Conservation (phyloP, 108 stramenopile species). For the Nitzschia palea region DNA sequence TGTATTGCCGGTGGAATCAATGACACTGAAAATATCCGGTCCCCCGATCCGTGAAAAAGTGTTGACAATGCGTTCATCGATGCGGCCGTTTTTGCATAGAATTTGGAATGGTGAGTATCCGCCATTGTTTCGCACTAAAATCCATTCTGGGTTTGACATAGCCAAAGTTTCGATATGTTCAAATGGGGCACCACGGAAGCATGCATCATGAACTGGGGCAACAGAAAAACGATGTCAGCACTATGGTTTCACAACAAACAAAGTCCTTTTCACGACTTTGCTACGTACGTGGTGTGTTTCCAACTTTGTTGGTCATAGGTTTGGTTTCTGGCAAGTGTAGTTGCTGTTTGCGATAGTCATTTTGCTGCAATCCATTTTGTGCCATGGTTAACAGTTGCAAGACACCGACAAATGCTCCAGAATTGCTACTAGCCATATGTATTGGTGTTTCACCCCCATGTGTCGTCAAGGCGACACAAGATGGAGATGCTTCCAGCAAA, state of each 20-base stretch:
- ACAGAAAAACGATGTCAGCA: neutral
- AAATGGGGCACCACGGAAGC: constrained; percentile 41
- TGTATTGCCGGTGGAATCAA: constrained; percentile 46
- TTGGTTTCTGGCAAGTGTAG: neutral
- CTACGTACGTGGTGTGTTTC: constrained; percentile 49
- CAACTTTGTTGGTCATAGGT: constrained; percentile 36
- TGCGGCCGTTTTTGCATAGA: constrained; percentile 45
- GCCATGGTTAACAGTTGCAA: constrained; percentile 33
- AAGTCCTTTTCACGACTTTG: neutral
- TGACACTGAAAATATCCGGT: constrained; percentile 36
- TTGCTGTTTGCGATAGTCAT: neutral
- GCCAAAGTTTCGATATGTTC: constrained; percentile 49
- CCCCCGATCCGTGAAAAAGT: constrained; percentile 48
- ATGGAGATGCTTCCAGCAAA: constrained; percentile 41
- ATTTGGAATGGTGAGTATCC: constrained; percentile 51
- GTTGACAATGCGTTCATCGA: constrained; percentile 43
- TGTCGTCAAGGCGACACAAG: constrained; percentile 20
- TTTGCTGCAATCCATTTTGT: constrained; percentile 2
- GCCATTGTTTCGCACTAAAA: constrained; percentile 43
- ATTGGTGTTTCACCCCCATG: constrained; percentile 45
- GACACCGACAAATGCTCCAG: constrained; percentile 39
- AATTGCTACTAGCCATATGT: constrained; percentile 44
- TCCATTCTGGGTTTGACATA: constrained; percentile 47
- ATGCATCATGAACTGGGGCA: constrained; percentile 43
- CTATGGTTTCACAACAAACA: too few relatives aligned